Base-by-base conservation (phyloP, 257 asterid species). In the Haberlea rhodopensis region DNA sequence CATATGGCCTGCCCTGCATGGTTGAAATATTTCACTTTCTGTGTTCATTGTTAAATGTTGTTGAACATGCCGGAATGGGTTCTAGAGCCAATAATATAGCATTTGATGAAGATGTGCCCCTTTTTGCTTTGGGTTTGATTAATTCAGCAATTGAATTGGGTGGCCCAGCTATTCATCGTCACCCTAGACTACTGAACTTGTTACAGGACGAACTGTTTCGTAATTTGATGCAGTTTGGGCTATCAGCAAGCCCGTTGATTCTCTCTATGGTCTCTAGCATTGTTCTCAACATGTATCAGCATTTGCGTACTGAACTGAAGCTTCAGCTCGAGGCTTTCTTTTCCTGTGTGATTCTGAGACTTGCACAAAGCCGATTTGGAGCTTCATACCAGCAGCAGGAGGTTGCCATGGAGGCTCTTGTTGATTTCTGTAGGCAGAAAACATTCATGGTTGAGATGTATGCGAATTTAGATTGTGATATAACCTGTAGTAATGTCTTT, bases 381-480 rank as follows among this genome's bases (percentile, higher is more conserved):
- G 88, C 96, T 67, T 84, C 97, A 5, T 89, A 84, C 82, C 94
- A 87, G 85, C 99, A 89, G 81, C 99, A 92, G 77, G 99, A 92
- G 85, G 97, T 84, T 60, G 88, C 91, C n/a, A 92, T 92, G 99
- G 99, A 92, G 81, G 94, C 96, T 61, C 79, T 92, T 65, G 97
- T 92, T 77, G 99, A 92, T 73, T 92, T 92, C 71, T 92, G 99
- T 68, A 66, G 96, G 82, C 97, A 92, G 84, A 90, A 87, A 64
- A 70, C 87, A 26, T 92, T 92, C 75, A 87, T 92, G 95, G 94
- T 83, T 53, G 99, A 89, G 79, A 84, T 87, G 95, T 87, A 87
- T 76, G 95, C 94, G 6, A 89, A 92, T 79, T 82, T 89, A 53
- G 97, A 92, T 71, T 89, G 99, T 63, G 97, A 92, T 79, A 92